These are phyloP conservation scores for Coemansia furcata DNA, from an alignment of 192 early-diverging fungal species.

Conservation along the genomic window DNA sequence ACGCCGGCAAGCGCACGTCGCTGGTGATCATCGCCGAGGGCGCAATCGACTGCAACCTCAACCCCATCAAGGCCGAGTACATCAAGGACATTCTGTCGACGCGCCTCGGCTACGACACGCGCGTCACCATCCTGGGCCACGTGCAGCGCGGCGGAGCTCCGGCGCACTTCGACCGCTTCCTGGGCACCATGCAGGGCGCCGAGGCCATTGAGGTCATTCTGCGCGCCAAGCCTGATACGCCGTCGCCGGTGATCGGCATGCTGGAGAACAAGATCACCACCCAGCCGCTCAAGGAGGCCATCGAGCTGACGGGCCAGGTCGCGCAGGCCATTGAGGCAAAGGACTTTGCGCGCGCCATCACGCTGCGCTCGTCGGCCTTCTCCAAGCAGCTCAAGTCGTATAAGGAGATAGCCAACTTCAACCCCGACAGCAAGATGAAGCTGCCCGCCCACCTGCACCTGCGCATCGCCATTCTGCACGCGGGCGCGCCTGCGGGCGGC, in stretches of 20 bases:
- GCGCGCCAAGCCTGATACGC: constrained; percentile 73
- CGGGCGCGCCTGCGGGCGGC: constrained; percentile 95
- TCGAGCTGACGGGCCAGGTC: constrained; percentile 84
- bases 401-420: constrained; percentile 57
- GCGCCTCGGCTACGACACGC: constrained; percentile 81
- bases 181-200: constrained; percentile 92
- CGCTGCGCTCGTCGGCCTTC: constrained; percentile 86
- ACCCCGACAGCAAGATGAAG: constrained; percentile 41
- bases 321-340: constrained; percentile 76
- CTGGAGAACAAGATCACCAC: constrained; percentile 83
- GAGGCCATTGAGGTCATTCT: constrained; percentile 94
- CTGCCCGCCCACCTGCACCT: constrained; percentile 57
- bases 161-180: constrained; percentile 84
- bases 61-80: constrained; percentile 83
- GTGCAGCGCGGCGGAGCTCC: constrained; percentile 94
- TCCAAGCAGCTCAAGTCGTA: constrained; percentile 62
- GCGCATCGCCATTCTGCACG: constrained; percentile 88
- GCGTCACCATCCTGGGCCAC: constrained; percentile 93
- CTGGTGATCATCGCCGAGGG: constrained; percentile 96
- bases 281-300: constrained; percentile 88
- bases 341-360: constrained; percentile 88
- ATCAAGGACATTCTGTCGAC: constrained; percentile 80
- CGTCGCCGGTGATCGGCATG: constrained; percentile 94
- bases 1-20: constrained; percentile 85
- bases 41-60: constrained; percentile 84